These are phyloP conservation scores for Puccinia coronata DNA, from an alignment of 1,284 basidiomycete genomes.

Conservation along the genomic window DNA sequence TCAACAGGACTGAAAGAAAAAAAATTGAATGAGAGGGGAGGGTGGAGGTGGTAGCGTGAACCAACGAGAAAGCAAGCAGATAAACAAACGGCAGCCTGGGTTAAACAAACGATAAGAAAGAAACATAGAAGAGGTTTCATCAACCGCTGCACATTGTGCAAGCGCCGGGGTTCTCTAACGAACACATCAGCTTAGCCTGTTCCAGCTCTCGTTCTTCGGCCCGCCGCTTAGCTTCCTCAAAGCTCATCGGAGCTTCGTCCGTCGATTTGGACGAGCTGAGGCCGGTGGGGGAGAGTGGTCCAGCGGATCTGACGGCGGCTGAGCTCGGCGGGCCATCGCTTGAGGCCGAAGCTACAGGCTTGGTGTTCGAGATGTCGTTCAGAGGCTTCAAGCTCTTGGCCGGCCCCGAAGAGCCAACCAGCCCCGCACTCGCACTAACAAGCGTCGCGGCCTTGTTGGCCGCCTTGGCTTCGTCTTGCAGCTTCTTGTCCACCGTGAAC, in stretches of 20 bases:
- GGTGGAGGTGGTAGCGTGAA: too few relatives aligned
- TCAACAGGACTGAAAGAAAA: too few relatives aligned
- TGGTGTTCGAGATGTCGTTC: slow-evolving; percentile 28
- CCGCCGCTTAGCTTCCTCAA: slow-evolving; percentile 74
- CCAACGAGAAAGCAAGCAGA: too few relatives aligned
- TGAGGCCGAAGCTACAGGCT: slow-evolving; percentile 32
- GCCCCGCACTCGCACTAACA: slow-evolving; percentile 3
- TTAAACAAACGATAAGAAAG: neutral
- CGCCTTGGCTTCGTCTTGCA: slow-evolving; percentile 70
- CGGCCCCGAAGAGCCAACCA: neutral
- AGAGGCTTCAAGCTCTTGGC: slow-evolving; percentile 11
- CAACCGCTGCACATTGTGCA: slow-evolving; percentile 56
- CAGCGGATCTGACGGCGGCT: neutral
- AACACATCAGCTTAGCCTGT: slow-evolving; percentile 77
- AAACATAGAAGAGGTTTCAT: neutral
- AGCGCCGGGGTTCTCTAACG: slow-evolving; percentile 74
- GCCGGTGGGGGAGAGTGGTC: neutral
- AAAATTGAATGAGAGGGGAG: too few relatives aligned
- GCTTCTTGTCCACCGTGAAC: slow-evolving; percentile 82
- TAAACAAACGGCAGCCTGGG: too few relatives aligned
- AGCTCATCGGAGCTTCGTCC: slow-evolving; percentile 66
- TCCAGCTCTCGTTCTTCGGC: slow-evolving; percentile 75
- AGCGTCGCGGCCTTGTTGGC: slow-evolving; percentile 60
- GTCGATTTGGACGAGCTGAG: slow-evolving; percentile 21
- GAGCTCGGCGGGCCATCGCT: slow-evolving; percentile 23